These are phyloP conservation scores for Camelina hispida DNA, from an alignment of 345 rosid species.

Conservation along the genomic window DNA sequence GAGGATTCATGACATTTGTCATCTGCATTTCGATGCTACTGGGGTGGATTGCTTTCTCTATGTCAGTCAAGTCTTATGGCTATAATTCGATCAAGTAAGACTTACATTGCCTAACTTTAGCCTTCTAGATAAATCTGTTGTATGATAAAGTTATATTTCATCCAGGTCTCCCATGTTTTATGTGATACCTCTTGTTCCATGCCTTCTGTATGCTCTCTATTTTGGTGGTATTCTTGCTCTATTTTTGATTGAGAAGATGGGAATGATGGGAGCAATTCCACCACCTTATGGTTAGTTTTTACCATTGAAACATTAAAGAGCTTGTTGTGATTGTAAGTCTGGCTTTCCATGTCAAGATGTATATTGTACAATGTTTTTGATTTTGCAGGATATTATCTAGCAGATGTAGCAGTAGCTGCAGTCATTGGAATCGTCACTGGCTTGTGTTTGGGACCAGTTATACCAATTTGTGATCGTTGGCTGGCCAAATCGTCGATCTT, in stretches of 20 bases:
- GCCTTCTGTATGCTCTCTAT: constrained; percentile 69
- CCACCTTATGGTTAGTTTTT: constrained; percentile 87
- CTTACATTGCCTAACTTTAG: background rate
- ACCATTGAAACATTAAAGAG: background rate
- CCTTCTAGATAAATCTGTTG: constrained; percentile 3
- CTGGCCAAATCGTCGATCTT: constrained; percentile 74
- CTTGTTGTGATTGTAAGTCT: constrained; percentile 3
- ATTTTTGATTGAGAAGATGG: constrained; percentile 92
- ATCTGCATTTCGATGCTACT: constrained; percentile 71
- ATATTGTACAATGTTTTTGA: constrained; percentile 28
- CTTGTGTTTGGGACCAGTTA: constrained; percentile 82
- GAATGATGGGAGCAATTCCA: constrained; percentile 94
- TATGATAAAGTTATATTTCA: constrained; percentile 43
- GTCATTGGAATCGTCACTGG: constrained; percentile 69
- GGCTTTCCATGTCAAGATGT: constrained; percentile 3
- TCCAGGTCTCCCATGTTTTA: constrained; percentile 77
- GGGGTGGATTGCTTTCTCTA: constrained; percentile 74
- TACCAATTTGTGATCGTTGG: constrained; percentile 80
- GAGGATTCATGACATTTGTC: constrained; percentile 82
- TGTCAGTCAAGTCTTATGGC: constrained; percentile 55
- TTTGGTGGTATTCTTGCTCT: constrained; percentile 84
- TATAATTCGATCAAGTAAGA: constrained; percentile 63
- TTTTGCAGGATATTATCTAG: constrained; percentile 72
- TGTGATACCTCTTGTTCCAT: constrained; percentile 74
- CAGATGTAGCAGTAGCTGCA: constrained; percentile 80